Evolutionary conservation across 345 rosid species (phyloP).

Genomic region (Brassica carinata): DNA sequence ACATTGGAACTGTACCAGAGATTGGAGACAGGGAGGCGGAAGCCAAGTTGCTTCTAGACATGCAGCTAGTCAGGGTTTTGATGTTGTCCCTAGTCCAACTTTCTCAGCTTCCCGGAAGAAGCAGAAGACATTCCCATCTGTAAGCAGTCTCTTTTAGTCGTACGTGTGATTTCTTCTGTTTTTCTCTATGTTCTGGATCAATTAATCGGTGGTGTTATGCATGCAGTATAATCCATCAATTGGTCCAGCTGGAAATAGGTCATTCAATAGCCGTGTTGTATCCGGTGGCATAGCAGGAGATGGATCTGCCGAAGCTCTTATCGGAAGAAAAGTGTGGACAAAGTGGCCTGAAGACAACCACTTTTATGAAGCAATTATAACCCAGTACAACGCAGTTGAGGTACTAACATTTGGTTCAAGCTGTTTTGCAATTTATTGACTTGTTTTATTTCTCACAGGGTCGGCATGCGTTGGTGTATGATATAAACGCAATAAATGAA

Average conservation of each 20-base stretch:
- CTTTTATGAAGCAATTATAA: conserved; percentile 90
- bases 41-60: conserved; percentile 56
- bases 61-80: conserved; percentile 46
- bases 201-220: conserved; percentile 42
- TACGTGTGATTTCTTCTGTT: conserved; percentile 7
- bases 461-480: conserved; percentile 90
- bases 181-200: conserved; percentile 41
- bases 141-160: conserved; percentile 29
- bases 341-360: conserved; percentile 95
- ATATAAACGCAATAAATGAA: conserved; percentile 59
- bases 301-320: conserved; percentile 59
- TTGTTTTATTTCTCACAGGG: conserved; percentile 56
- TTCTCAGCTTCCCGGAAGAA: conserved; percentile 82
- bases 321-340: conserved; percentile 94
- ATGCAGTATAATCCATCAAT: conserved; percentile 63
- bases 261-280: conserved; percentile 50
- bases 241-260: conserved; percentile 56
- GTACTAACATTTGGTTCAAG: conserved; percentile 42
- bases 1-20: conserved; percentile 49
- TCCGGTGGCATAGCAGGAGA: conserved; percentile 49
- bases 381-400: conserved; percentile 74
- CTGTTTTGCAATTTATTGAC: conserved; percentile 5
- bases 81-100: conserved; percentile 74
- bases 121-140: conserved; percentile 73
- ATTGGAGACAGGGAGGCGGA: conserved; percentile 88